Evolutionary conservation across 169 alveolate genomes (phyloP).

Genomic region (Plasmodium relictum): DNA sequence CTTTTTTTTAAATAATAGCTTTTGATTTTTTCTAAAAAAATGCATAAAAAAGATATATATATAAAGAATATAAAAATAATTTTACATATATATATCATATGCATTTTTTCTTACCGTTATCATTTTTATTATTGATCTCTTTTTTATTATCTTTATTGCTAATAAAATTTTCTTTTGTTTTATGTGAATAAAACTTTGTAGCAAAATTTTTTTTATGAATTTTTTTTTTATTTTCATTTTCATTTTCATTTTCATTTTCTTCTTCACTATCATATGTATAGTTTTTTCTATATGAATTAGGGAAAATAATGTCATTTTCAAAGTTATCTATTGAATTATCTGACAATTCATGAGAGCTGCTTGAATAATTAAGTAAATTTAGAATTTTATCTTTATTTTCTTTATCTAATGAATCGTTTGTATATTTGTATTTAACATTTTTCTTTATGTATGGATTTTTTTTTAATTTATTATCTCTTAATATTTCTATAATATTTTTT

Average conservation of each 20-base stretch:
- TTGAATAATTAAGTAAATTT: conserved; percentile 8
- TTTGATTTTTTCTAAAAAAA: conserved; percentile 24
- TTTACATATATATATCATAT: no score
- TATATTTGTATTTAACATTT: conserved; percentile 27
- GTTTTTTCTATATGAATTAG: conserved; percentile 37
- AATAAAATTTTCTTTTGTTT: not conserved
- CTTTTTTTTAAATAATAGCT: conserved; percentile 42
- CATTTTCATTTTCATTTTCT: not conserved
- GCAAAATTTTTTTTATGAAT: not conserved
- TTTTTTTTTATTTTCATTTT: not conserved
- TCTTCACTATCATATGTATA: not conserved
- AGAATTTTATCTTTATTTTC: conserved; percentile 41
- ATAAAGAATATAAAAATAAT: no score
- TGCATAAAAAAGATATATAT: not conserved
- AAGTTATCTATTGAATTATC: not conserved
- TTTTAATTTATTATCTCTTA: conserved; percentile 14
- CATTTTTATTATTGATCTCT: not conserved
- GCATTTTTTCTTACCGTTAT: not conserved
- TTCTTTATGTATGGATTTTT: conserved; percentile 40
- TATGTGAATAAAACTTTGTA: not conserved
- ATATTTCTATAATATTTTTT: conserved; percentile 31
- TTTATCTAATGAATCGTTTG: conserved; percentile 18
- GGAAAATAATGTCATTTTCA: conserved; percentile 9
- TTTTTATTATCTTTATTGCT: not conserved
- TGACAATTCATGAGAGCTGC: not conserved